Evolutionary conservation across 305 asterid species (phyloP).

Genomic region (Fraxinus baroniana): DNA sequence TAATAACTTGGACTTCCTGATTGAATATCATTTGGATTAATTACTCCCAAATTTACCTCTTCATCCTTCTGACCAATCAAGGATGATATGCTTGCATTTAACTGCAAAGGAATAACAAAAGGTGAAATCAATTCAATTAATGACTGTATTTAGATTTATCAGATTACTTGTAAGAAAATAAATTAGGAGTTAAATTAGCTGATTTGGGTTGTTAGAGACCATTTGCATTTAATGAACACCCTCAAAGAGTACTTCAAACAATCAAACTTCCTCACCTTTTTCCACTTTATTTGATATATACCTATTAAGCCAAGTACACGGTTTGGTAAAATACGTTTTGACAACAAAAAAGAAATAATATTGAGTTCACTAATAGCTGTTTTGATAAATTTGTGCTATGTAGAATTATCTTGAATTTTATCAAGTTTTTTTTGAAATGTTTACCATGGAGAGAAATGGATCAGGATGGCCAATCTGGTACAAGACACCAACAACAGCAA

Average conservation of each 20-base stretch:
- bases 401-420: background rate
- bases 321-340: too few relatives aligned
- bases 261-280: background rate
- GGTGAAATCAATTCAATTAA: background rate
- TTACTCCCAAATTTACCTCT: slow-evolving; percentile 29
- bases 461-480: slow-evolving; percentile 64
- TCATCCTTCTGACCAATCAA: slow-evolving; percentile 30
- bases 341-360: too few relatives aligned
- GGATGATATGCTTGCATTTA: slow-evolving; percentile 33
- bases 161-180: too few relatives aligned
- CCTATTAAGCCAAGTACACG: too few relatives aligned
- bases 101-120: slow-evolving; percentile 27
- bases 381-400: too few relatives aligned
- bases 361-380: too few relatives aligned
- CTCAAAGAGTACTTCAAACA: background rate
- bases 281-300: background rate
- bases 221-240: background rate
- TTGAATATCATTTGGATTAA: slow-evolving; percentile 49
- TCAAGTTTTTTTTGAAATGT: background rate
- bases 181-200: too few relatives aligned
- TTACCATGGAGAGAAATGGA: slow-evolving; percentile 54
- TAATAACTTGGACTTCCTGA: slow-evolving; percentile 30
- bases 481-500: slow-evolving; percentile 51
- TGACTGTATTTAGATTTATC: too few relatives aligned
- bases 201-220: background rate